Percentiles rank a stretch among this genome's conserved stretches.
phyloP scores from a whole-genome alignment of 129 eudicot species.

The Flaveria trinervia region DNA sequence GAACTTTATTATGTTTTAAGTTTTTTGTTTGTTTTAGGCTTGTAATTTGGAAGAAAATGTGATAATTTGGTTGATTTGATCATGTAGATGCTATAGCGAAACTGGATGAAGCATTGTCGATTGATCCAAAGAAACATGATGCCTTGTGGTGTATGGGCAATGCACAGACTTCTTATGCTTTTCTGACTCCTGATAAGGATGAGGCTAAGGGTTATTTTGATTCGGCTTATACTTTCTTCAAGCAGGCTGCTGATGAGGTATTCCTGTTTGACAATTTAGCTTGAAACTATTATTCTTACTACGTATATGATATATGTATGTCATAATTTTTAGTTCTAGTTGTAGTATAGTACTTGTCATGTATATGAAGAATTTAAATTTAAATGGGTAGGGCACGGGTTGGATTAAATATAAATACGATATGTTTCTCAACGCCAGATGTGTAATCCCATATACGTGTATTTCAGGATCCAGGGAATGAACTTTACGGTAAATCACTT shows the following conservation, averaged over 20 bases:
- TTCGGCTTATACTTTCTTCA: conserved; percentile 62
- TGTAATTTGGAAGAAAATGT: neutral
- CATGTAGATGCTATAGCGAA: conserved; percentile 68
- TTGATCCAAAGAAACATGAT: conserved; percentile 70
- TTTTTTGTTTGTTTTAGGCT: neutral
- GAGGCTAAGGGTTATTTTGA: conserved; percentile 75
- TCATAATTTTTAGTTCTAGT: neutral
- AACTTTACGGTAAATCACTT: conserved; percentile 73
- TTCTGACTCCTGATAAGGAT: conserved; percentile 61
- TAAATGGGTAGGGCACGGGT: neutral
- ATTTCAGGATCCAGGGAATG: conserved; percentile 81
- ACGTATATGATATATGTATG: neutral
- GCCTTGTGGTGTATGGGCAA: conserved; percentile 87
- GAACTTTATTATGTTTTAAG: too few relatives aligned
- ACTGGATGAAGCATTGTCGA: conserved; percentile 72
- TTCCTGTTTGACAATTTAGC: neutral
- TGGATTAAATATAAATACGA: neutral
- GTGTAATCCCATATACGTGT: conserved; percentile 4
- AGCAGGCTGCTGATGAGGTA: conserved; percentile 75
- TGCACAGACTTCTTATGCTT: conserved; percentile 83
- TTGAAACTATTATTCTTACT: neutral
- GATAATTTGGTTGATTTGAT: conserved; percentile 11
- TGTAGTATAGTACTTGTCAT: neutral
- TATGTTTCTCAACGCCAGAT: neutral
- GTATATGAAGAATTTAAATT: conserved; percentile 6